These are phyloP conservation scores for Paecilomyces dactylethromorphus DNA, from an alignment of 2,329 filamentous ascomycete species.

Conservation along the genomic window DNA sequence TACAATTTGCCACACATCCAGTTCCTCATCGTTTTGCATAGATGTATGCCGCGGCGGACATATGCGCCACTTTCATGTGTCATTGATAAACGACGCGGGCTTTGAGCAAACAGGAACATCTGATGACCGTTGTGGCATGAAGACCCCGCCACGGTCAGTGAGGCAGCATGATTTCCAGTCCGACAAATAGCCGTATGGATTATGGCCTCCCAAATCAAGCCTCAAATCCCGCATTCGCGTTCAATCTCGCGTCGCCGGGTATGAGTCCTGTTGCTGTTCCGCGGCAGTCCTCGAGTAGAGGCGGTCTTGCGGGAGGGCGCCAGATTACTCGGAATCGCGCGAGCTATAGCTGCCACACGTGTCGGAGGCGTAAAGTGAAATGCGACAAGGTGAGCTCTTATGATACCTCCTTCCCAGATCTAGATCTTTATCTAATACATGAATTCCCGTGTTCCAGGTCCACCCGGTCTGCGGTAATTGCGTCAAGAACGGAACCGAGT, in stretches of 20 bases:
- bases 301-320: constrained; percentile 21
- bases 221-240: constrained; percentile 4
- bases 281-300: neutral
- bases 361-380: neutral
- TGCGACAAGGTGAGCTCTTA: constrained; percentile 7
- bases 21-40: neutral
- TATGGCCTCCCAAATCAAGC: constrained; percentile 7
- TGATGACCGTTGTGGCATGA: constrained; percentile 10
- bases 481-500: constrained; percentile 36
- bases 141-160: constrained; percentile 14
- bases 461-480: constrained; percentile 42
- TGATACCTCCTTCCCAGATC: neutral
- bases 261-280: neutral
- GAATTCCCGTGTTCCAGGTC: constrained; percentile 16
- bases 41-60: neutral
- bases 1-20: neutral
- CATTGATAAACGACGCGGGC: neutral
- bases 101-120: neutral
- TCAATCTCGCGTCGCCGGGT: constrained; percentile 1
- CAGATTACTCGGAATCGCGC: constrained; percentile 43
- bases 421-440: neutral
- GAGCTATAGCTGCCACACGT: constrained; percentile 39
- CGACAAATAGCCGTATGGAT: constrained; percentile 8
- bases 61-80: neutral
- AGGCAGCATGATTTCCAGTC: constrained; percentile 15